A percentile compares a stretch with the other conserved stretches of the same genome.
Conservation (phyloP, 805 yeast genomes). For the Teunomyces funiuensis region DNA sequence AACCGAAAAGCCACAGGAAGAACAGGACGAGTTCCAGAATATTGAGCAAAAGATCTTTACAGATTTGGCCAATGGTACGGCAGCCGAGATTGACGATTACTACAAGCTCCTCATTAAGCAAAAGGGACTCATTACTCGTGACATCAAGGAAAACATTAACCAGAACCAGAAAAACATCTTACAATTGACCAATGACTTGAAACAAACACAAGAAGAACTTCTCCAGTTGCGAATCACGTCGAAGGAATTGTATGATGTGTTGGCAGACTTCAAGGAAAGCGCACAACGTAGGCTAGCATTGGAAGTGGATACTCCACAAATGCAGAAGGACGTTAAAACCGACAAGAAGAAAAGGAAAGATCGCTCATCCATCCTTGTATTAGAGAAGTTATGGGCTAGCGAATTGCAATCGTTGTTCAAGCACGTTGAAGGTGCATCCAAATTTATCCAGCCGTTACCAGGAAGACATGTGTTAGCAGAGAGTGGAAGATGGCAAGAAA, state of each 20-base stretch:
- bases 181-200: conserved; percentile 58
- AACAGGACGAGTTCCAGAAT: conserved; percentile 8
- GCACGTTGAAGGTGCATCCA: conserved; percentile 90
- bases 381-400: conserved; percentile 80
- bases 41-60: conserved; percentile 18
- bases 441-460: conserved; percentile 67
- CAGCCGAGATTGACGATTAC: conserved; percentile 69
- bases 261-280: conserved; percentile 56
- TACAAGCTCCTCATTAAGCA: conserved; percentile 53
- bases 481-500: conserved; percentile 81
- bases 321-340: conserved; percentile 13
- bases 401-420: conserved; percentile 69
- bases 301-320: conserved; percentile 33
- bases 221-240: conserved; percentile 60
- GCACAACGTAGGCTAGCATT: conserved; percentile 57
- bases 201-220: conserved; percentile 63
- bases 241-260: conserved; percentile 57
- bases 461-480: conserved; percentile 81
- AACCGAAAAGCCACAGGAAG: conserved; percentile 6
- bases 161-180: conserved; percentile 63
- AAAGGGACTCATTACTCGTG: conserved; percentile 50
- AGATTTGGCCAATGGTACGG: conserved; percentile 63
- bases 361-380: conserved; percentile 66
- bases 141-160: conserved; percentile 58
- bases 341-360: conserved; percentile 43